A percentile compares a stretch with the other conserved stretches of the same genome.
Conservation (phyloP, 1,284 basidiomycete genomes). For the Salmacisia buchloeana region DNA sequence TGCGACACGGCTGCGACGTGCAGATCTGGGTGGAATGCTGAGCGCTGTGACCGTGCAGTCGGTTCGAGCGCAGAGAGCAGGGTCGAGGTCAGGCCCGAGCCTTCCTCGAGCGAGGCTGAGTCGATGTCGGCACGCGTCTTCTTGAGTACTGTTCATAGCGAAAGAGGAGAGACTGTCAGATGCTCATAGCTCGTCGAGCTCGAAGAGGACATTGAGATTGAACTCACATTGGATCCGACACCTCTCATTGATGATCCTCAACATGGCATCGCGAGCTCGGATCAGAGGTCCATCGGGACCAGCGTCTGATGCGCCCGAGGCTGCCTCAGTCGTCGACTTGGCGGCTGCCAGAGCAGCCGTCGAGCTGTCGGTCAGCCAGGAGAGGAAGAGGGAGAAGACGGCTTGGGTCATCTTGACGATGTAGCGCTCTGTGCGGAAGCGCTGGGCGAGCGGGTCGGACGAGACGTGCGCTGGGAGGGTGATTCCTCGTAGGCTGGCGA, state of each 20-base stretch:
- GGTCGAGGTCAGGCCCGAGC: conserved; percentile 39
- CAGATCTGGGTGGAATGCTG: background rate
- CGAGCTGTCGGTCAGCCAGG: conserved; percentile 91
- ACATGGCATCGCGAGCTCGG: conserved; percentile 66
- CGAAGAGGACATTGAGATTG: background rate
- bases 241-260: conserved; percentile 89
- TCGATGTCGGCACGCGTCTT: conserved; percentile 42
- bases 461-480: conserved; percentile 73
- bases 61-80: background rate
- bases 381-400: conserved; percentile 82
- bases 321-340: conserved; percentile 67
- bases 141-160: conserved; percentile 24
- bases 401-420: conserved; percentile 83
- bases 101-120: conserved; percentile 41
- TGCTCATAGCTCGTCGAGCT: background rate
- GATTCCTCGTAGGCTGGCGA: conserved; percentile 77
- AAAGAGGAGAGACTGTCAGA: too few species aligned
- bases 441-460: conserved; percentile 72
- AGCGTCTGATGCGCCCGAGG: conserved; percentile 57
- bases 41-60: conserved; percentile 1
- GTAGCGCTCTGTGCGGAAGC: conserved; percentile 86
- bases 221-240: conserved; percentile 79
- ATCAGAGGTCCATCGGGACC: conserved; percentile 17
- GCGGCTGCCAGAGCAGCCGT: conserved; percentile 70
- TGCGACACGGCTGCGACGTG: conserved; percentile 3